Evolutionary conservation across 2,329 filamentous ascomycete genomes (phyloP), one percentile per base, ranked within the genome.

Genomic region (Karstenula rhodostoma): DNA sequence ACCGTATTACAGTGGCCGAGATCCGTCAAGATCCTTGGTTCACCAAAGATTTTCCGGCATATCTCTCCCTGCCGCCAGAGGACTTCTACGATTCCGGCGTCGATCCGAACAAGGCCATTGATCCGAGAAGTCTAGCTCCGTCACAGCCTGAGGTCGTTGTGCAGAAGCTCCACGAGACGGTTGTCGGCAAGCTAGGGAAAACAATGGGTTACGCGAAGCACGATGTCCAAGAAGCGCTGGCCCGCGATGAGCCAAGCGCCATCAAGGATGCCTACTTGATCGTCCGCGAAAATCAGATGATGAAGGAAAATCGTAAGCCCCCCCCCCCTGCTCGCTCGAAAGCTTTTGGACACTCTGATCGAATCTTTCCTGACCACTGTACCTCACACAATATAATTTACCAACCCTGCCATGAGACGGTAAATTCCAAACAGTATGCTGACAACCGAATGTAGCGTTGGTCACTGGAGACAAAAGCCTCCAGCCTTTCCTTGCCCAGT

Each of bases 181-280:
- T 98, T 3, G 94, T 96, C 6, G 91, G 94, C 61, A 98, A 98
- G 83, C 90, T 99, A 56, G 95, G 94, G 72, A 95, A 94, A 81
- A 97, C 93, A 0, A 98, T 99, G 94, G 95, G 95, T 61, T 99
- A 99, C 76, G 93, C 91, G 37, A 94, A 92, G 76, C 90, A 90
- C 63, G 95, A 99, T 81, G 94, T 99, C 56, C 91, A 97, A 75
- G 95, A 98, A 78, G 94, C 95, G 23, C 83, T 99, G 64, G 90
- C 91, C 72, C 93, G 93, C 58, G 89, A 95, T 56, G 95, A 99
- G 77, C 95, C 95, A 13, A 98, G 94, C 60, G 94, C 95, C 12
- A 97, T 99, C 83, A 99, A 99, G 81, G 95, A 99, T 79, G 95
- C 95, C 1, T 99, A 98, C 81, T 89, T 97, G 80, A 99, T 99